Percentiles rank a stretch among this genome's conserved stretches.
Evolutionary conservation across 73 alveolate species (phyloP).

Genomic region (Tetrahymena borealis): DNA sequence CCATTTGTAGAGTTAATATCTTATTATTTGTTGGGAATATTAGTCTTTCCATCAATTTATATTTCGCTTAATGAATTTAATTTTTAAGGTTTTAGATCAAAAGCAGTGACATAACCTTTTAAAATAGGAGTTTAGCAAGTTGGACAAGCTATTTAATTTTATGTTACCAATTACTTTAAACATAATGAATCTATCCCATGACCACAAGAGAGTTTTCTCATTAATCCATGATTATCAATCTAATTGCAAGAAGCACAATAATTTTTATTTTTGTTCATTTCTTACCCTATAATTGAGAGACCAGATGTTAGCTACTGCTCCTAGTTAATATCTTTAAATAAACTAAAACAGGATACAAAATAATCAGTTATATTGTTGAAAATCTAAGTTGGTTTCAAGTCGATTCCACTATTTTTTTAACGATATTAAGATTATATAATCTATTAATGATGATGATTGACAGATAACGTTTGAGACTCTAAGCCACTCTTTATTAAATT

Average conservation of each 20-base stretch:
- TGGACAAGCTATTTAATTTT: background rate
- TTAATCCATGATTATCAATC: background rate
- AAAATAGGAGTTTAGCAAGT: background rate
- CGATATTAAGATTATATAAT: no score
- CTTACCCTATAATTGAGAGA: background rate
- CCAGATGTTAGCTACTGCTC: background rate
- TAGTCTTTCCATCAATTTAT: background rate
- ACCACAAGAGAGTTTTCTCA: background rate
- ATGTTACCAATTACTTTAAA: background rate
- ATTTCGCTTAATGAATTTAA: background rate
- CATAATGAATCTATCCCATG: background rate
- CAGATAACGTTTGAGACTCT: no score
- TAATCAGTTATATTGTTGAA: background rate
- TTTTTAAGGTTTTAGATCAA: background rate
- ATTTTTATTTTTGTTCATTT: background rate
- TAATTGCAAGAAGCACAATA: background rate
- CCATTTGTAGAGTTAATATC: background rate
- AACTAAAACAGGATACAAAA: background rate
- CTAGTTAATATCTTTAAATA: background rate
- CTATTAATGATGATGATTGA: no score
- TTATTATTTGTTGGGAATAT: background rate
- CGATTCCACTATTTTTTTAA: background rate
- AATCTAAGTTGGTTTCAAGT: background rate
- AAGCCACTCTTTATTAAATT: background rate
- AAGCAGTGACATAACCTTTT: background rate